Evolutionary conservation across 2,329 filamentous ascomycete species (phyloP), one percentile per base, ranked within the genome.

Genomic region (Plectosphaerella sp.): DNA sequence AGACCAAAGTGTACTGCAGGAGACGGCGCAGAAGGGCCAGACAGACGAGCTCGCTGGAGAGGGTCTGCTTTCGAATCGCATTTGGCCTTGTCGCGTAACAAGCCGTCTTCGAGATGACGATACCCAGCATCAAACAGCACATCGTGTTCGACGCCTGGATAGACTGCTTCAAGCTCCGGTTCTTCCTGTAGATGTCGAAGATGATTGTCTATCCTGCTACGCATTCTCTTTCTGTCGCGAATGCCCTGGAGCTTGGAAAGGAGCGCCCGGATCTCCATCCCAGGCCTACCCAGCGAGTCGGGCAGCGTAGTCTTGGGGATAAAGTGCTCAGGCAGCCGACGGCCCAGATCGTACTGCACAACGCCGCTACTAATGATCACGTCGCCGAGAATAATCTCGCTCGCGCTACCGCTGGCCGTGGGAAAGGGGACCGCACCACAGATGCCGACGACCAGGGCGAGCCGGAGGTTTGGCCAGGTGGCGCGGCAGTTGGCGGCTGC

Each of bases 311-410:
- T 55, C 43, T 64, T 64, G 10, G 48, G 50, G 20, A 56, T 20
- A 18, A 65, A 66, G 3, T 51, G 33, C 3, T 49, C 55, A 1
- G 59, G 55, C 4, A 53, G 50, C 43, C 52, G 61, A n/a, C 61
- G 54, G 1, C 63, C 66, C 35, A 64, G 57, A 43, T 68, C 67
- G 48, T 61, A 64, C 49, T 67, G 62, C 8, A 67, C 45, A 1
- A 69, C 52, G 1, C 52, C 54, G 2, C 59, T 53, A 46, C 65
- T 65, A 16, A 68, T 58, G 16, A 68, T 47, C 5, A 64, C 63
- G 45, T 64, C 63, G 36, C 63, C 64, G 1, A 65, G 57, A 2
- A 62, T 16, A 4, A 60, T 56, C 24, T 60, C 61, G 1, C 49
- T 46, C 25, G 41, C 46, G 4, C 36, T 14, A 3, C 9, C 43